phyloP scores from a whole-genome alignment of 768 basidiomycete species.

The Suillus bovinus region DNA sequence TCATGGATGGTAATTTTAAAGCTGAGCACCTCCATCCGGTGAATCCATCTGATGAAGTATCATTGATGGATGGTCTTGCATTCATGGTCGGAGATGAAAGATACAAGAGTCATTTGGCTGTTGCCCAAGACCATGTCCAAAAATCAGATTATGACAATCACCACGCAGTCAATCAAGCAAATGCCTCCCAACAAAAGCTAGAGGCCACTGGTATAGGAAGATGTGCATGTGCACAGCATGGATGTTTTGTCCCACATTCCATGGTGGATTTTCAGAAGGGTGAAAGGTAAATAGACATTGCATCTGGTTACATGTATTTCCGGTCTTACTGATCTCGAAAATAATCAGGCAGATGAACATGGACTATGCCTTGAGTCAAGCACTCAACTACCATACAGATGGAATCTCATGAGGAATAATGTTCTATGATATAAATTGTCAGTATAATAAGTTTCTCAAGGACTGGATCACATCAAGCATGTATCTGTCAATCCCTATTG shows the following conservation, averaged over 20 bases:
- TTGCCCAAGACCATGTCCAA: constrained; percentile 8
- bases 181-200: constrained; percentile 15
- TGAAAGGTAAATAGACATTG: constrained; percentile 22
- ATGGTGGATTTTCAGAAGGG: constrained; percentile 35
- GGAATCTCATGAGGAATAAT: constrained; percentile 9
- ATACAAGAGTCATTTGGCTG: neutral
- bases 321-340: neutral
- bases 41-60: neutral
- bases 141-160: constrained; percentile 19
- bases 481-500: neutral
- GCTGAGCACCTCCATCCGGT: neutral
- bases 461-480: neutral
- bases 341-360: constrained; percentile 29
- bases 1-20: neutral
- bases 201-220: constrained; percentile 32
- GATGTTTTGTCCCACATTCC: constrained; percentile 31
- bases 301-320: neutral
- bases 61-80: neutral
- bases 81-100: neutral
- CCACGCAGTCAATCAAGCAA: constrained; percentile 17
- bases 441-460: too few relatives aligned
- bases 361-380: constrained; percentile 27
- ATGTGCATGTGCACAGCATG: constrained; percentile 33
- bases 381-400: constrained; percentile 16
- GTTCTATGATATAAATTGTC: constrained; percentile 33